Evolutionary conservation across 306 rosid species (phyloP), one percentile per base, ranked within the genome.

Genomic region (Pyrus betulifolia): DNA sequence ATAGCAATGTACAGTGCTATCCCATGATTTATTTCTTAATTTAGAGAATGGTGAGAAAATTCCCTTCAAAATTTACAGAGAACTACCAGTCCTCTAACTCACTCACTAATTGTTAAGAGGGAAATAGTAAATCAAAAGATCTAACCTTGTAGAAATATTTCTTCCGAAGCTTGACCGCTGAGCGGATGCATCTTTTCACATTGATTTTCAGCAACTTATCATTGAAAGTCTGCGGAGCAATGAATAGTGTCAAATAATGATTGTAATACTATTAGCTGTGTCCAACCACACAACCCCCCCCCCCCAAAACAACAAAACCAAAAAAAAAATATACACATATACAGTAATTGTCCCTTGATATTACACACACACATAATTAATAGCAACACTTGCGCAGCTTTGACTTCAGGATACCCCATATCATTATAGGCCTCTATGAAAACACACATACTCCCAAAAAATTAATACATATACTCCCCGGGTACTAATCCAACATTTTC

Each of bases 61-160:
- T 60, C 55, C 27, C 65, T 52, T 57, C 38, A 51, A 66, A 60
- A 11, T 25, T 27, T 23, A 62, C 30, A 46, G 57, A 42, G 70
- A 71, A 45, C 76, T 52, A 35, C 55, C 33, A 65, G 13, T 15
- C 30, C 28, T 28, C 68, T 51, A 6, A 40, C 65, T 76, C 72
- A 72, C 64, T 49, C 68, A 79, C 25, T 49, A 77, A 58, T 38
- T 62, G 51, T 57, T 61, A 64, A 64, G 82, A 69, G 74, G 12
- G 3, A n/a, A 38, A 58, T 72, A 57, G 61, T 35, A 74, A 64
- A 73, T 58, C 70, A 79, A 45, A 30, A 72, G 70, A 61, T 85
- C 86, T 73, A 52, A 87, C 98, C 98, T 93, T 93, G 80, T 84
- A 85, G 52, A 91, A 77, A 81, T 93, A 93, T 85, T 93, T 93